A percentile compares a stretch with the other conserved stretches of the same genome.
Conservation (phyloP, 176 grass and related monocot species). For the Dactylis glomerata region DNA sequence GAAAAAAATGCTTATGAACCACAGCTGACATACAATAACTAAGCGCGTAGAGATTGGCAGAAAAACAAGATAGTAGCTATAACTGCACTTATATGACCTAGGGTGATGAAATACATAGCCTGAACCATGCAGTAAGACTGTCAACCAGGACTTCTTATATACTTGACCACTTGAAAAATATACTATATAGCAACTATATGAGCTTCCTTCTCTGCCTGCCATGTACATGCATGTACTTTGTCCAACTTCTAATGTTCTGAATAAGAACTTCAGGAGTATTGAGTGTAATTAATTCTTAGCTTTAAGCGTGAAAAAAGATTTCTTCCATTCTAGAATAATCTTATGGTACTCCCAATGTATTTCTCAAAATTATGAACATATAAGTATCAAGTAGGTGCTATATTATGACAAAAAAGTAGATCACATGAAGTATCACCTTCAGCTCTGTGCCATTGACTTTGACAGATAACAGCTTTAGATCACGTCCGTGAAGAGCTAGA, state of each 20-base stretch:
- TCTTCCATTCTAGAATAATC: not conserved
- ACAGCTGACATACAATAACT: not conserved
- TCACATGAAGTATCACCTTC: conserved; percentile 49
- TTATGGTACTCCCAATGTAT: not conserved
- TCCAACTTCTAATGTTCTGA: not conserved
- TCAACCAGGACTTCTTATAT: not conserved
- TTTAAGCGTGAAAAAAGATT: not conserved
- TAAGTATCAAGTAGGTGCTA: conserved; percentile 1
- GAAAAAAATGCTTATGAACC: conserved; percentile 1
- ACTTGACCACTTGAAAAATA: not conserved
- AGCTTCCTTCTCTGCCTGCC: not conserved
- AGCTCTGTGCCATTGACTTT: conserved; percentile 83
- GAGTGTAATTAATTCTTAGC: not conserved
- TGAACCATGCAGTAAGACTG: conserved; percentile 5
- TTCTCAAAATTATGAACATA: conserved; percentile 26
- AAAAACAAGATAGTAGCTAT: conserved; percentile 9
- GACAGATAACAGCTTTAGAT: conserved; percentile 85
- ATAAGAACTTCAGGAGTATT: not conserved
- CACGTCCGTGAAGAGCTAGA: conserved; percentile 72
- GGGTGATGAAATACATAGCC: not conserved
- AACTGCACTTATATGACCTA: not conserved
- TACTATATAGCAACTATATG: not conserved
- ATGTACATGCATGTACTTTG: not conserved
- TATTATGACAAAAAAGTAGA: not conserved
- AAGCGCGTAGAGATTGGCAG: not conserved